phyloP scores from a whole-genome alignment of 352 stramenopile genomes.

The Pythium vanterpoolii region DNA sequence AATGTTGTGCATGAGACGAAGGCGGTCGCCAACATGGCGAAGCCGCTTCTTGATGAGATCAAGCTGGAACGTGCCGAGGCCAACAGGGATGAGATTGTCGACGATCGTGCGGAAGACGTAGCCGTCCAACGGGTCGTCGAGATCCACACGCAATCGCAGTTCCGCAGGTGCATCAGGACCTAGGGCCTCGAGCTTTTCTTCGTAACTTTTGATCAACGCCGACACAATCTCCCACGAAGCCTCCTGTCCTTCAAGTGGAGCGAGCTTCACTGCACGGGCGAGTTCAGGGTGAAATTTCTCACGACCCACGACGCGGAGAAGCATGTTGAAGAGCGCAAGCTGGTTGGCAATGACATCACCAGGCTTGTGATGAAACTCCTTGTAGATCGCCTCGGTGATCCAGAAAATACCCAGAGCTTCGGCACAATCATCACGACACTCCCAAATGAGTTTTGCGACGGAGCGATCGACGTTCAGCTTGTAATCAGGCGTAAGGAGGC shows the following conservation, averaged over 20 bases:
- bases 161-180: conserved; percentile 63
- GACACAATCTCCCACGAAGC: conserved; percentile 70
- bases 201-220: conserved; percentile 55
- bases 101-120: conserved; percentile 87
- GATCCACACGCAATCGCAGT: conserved; percentile 60
- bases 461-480: conserved; percentile 70
- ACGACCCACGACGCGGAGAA: conserved; percentile 75
- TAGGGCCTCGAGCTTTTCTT: conserved; percentile 70
- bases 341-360: conserved; percentile 81
- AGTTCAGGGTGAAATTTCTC: conserved; percentile 78
- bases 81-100: conserved; percentile 79
- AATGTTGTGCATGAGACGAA: conserved; percentile 88
- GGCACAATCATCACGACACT: conserved; percentile 76
- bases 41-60: conserved; percentile 89
- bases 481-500: conserved; percentile 63
- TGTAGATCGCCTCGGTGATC: conserved; percentile 69
- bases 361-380: conserved; percentile 85
- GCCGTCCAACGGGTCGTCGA: conserved; percentile 76
- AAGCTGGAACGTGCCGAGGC: conserved; percentile 78
- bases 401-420: conserved; percentile 81
- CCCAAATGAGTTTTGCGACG: conserved; percentile 80
- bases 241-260: conserved; percentile 68
- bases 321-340: conserved; percentile 84
- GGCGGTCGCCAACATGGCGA: conserved; percentile 78
- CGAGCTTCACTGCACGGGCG: conserved; percentile 51